A percentile compares a stretch with the other conserved stretches of the same genome.
These are phyloP conservation scores for Hansenula sp. DNA, from an alignment of 1,139 yeast species.

Conservation along the genomic window DNA sequence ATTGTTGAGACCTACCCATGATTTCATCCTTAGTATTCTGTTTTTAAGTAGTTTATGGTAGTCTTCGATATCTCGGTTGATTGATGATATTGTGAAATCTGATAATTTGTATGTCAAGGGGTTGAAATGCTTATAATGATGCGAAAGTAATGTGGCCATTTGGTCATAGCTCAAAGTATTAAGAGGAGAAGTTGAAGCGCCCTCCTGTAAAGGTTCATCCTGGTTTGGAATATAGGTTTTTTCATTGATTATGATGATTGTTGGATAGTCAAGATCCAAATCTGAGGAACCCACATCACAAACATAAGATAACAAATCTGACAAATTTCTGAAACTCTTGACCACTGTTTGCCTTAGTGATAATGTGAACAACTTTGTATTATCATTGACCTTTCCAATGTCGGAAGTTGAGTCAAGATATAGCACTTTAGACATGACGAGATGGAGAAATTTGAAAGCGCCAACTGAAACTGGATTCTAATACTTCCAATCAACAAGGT, in stretches of 20 bases:
- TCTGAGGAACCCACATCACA: constrained; percentile 21
- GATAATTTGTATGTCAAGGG: constrained; percentile 29
- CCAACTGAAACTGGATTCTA: background rate
- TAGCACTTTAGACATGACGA: constrained; percentile 17
- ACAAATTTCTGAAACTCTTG: constrained; percentile 10
- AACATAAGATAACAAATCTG: constrained; percentile 12
- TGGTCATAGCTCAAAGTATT: constrained; percentile 12
- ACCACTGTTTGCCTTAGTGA: constrained; percentile 9
- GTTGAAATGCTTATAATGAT: constrained; percentile 39
- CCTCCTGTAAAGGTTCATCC: background rate
- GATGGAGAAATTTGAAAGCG: background rate
- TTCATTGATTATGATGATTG: constrained; percentile 20
- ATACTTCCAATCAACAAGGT: no score
- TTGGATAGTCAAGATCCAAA: constrained; percentile 22
- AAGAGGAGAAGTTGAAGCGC: constrained; percentile 4
- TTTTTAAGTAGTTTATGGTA: constrained; percentile 31
- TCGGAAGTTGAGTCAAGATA: constrained; percentile 16
- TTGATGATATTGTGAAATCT: constrained; percentile 19
- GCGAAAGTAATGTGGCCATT: constrained; percentile 8
- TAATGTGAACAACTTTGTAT: constrained; percentile 10
- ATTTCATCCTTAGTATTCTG: constrained; percentile 46
- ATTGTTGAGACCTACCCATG: constrained; percentile 53
- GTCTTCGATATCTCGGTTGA: constrained; percentile 20
- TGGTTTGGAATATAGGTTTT: background rate
- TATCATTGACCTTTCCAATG: constrained; percentile 7